Evolutionary conservation across 371 early-diverging fungal species (phyloP).

Genomic region (Mortierella sp.): DNA sequence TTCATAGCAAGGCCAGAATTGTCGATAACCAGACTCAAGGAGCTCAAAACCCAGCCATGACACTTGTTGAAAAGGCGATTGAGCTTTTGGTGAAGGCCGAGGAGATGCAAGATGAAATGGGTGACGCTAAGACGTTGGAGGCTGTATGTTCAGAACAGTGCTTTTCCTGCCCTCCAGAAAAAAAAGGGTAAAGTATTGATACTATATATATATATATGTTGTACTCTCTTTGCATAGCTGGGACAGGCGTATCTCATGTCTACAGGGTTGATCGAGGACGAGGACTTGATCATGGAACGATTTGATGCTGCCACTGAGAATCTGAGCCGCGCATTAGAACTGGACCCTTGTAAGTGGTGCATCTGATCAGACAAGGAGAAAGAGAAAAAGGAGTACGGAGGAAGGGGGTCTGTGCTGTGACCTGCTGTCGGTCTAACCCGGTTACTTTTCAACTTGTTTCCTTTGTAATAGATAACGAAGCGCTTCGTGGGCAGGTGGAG

Average conservation of each 20-base stretch:
- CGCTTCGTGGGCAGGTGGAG: conserved; percentile 45
- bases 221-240: conserved; percentile 23
- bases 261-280: conserved; percentile 46
- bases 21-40: conserved; percentile 18
- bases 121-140: conserved; percentile 42
- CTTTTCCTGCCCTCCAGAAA: too few relatives aligned
- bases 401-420: too few relatives aligned
- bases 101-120: conserved; percentile 26
- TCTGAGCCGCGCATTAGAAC: conserved; percentile 38
- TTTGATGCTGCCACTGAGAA: conserved; percentile 51
- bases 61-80: conserved; percentile 32
- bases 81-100: conserved; percentile 42
- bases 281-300: conserved; percentile 49
- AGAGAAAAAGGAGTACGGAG: too few relatives aligned
- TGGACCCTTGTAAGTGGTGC: conserved; percentile 43
- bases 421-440: too few relatives aligned
- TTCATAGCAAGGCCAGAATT: conserved; percentile 38
- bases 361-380: not conserved
- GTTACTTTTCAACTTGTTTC: not conserved
- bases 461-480: conserved; percentile 34
- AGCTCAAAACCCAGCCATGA: conserved; percentile 20
- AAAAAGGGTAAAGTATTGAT: too few relatives aligned
- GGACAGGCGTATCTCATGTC: conserved; percentile 57
- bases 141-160: conserved; percentile 17
- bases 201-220: too few relatives aligned